Percentiles rank a stretch among this genome's conserved stretches.
Evolutionary conservation across 768 basidiomycete species (phyloP).

Genomic region (Suillus subaureus): DNA sequence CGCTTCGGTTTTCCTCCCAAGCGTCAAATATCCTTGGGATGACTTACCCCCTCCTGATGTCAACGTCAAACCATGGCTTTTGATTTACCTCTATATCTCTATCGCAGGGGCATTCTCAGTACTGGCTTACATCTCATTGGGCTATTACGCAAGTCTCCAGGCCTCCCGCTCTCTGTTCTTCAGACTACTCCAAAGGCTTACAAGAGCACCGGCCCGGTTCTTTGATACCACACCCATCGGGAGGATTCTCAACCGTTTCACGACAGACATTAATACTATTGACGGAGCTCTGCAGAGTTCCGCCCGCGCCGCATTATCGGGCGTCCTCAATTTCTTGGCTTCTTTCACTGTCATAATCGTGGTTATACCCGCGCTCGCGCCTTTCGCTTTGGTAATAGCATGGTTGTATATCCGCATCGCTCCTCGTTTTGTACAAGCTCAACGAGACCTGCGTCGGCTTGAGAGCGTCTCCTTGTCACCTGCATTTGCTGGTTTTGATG

Average conservation of each 20-base stretch:
- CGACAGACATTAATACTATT: slow-evolving; percentile 74
- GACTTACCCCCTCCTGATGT: slow-evolving; percentile 58
- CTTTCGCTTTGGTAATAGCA: slow-evolving; percentile 67
- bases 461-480: slow-evolving; percentile 71
- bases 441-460: slow-evolving; percentile 67
- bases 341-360: slow-evolving; percentile 67
- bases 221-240: slow-evolving; percentile 79
- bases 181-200: slow-evolving; percentile 53
- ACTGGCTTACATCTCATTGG: slow-evolving; percentile 57
- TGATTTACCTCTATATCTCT: slow-evolving; percentile 65
- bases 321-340: slow-evolving; percentile 59
- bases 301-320: slow-evolving; percentile 54
- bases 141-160: slow-evolving; percentile 69
- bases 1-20: slow-evolving; percentile 13
- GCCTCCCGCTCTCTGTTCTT: slow-evolving; percentile 65
- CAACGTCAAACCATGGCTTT: slow-evolving; percentile 66
- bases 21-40: slow-evolving; percentile 43
- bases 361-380: slow-evolving; percentile 64
- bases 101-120: slow-evolving; percentile 56
- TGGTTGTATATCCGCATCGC: slow-evolving; percentile 69
- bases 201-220: slow-evolving; percentile 66
- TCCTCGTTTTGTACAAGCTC: slow-evolving; percentile 59
- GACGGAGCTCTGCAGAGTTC: slow-evolving; percentile 65
- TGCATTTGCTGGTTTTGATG: slow-evolving; percentile 74
- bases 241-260: slow-evolving; percentile 79